Base-by-base conservation (phyloP, 2,329 filamentous ascomycete species). In the Tolypocladium cylindrosporum region DNA sequence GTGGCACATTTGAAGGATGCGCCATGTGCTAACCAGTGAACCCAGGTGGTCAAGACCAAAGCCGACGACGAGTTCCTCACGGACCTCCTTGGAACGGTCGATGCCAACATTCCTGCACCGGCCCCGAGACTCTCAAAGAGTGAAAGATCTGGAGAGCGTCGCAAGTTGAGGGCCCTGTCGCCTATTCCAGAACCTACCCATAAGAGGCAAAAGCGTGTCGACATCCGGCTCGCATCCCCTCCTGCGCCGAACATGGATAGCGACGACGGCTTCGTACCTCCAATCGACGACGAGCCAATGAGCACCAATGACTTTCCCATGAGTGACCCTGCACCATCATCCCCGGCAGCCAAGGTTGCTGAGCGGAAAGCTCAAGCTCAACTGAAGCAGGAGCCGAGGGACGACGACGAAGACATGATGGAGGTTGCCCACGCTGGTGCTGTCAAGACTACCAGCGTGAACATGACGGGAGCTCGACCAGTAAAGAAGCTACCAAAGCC, bases 11-110 rank as follows among this genome's bases (percentile, higher is more conserved):
- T n/a, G 11, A 34, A 14, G 34, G 19, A 4, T 36, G 27, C 48
- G 2, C 9, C 21, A 42, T 36, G 8, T 40, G 54, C 57, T 63
- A 37, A 65, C 48, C 21, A 27, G 37, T 21, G 6, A 31, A 31
- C 43, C 21, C 59, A 91, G 90, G 82, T 84, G 50, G 77, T 85
- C 61, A 90, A 88, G 66, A 95, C 90, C 6, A 88, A 92, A 65
- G 93, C 90, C 64, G 93, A 97, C 67, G 88, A 91, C 58, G 88
- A 89, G 58, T 99, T 97, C 73, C 83, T 99, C 73, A 83, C 85
- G 21, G 85, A 87, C 67, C 80, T 99, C 2, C 83, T 99, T 1
- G 91, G 86, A 60, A 91, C 97, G 72, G 89, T 99, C 57, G 91
- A 97, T 69, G 83, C 84, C 55, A 96, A 94, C 67, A 75, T 83